These are phyloP conservation scores for Micromonas commoda DNA, from an alignment of 139 green algal species.

Conservation along the genomic window DNA sequence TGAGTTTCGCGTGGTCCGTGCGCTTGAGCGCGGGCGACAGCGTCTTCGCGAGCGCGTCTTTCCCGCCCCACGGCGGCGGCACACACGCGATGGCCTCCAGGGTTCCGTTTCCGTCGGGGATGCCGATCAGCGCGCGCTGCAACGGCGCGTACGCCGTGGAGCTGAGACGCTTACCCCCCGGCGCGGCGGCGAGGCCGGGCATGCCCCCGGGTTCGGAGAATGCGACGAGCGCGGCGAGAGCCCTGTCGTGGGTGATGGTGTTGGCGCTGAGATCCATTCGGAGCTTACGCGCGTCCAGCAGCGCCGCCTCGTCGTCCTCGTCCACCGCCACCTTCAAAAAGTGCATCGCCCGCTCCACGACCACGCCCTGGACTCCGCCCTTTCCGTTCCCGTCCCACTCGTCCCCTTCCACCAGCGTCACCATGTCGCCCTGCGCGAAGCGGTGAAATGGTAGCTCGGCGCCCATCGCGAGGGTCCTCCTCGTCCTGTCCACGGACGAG, in stretches of 20 bases:
- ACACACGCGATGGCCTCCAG: background rate
- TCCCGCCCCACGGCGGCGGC: background rate
- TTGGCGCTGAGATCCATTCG: constrained; percentile 14
- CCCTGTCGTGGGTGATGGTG: constrained; percentile 8
- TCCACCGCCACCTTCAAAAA: background rate
- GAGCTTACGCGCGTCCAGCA: background rate
- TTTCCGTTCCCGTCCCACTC: background rate
- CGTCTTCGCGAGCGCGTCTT: background rate
- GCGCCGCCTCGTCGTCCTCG: background rate
- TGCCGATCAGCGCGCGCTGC: constrained; percentile 3
- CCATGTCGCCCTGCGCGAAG: constrained; percentile 12
- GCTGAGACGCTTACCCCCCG: background rate
- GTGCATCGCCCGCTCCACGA: constrained; percentile 6
- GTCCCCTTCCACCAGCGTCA: background rate
- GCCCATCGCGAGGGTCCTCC: too few species aligned
- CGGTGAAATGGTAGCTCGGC: constrained; percentile 18
- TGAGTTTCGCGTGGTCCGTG: background rate
- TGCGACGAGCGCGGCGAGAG: constrained; percentile 8
- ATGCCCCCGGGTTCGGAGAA: constrained; percentile 20
- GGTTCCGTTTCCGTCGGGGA: background rate
- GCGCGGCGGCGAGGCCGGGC: background rate
- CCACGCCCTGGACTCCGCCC: background rate
- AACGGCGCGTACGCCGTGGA: constrained; percentile 8
- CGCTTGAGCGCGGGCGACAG: background rate
- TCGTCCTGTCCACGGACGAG: too few species aligned